These are phyloP conservation scores for Suhomyces maxii DNA, from an alignment of 1,139 yeast genomes.

Conservation along the genomic window DNA sequence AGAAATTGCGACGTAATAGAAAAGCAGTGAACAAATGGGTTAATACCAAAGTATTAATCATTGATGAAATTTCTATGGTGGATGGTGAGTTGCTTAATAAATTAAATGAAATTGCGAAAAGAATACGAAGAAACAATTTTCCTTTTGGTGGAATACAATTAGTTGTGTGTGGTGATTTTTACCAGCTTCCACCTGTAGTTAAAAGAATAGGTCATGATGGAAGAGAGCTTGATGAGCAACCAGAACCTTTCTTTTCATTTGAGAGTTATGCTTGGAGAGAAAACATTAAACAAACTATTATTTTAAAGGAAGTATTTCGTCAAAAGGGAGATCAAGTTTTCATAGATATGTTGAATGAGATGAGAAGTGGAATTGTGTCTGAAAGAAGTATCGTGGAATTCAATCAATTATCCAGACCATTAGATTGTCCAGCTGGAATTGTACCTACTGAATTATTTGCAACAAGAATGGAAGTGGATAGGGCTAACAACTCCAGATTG, in stretches of 20 bases:
- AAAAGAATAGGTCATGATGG: slow-evolving; percentile 28
- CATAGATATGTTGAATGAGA: slow-evolving; percentile 82
- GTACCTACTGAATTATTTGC: slow-evolving; percentile 87
- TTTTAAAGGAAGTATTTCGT: slow-evolving; percentile 80
- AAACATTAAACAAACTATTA: slow-evolving; percentile 64
- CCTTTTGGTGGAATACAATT: slow-evolving; percentile 93
- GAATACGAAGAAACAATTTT: slow-evolving; percentile 42
- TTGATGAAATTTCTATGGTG: slow-evolving; percentile 90
- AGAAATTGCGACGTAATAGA: slow-evolving; percentile 56
- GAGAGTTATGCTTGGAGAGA: slow-evolving; percentile 74
- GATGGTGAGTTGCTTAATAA: slow-evolving; percentile 75
- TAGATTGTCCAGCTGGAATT: slow-evolving; percentile 64
- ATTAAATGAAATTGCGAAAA: slow-evolving; percentile 63
- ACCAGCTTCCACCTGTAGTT: slow-evolving; percentile 83
- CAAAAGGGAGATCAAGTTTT: slow-evolving; percentile 81
- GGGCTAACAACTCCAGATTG: slow-evolving; percentile 65
- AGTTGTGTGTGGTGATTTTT: slow-evolving; percentile 85
- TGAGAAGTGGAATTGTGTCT: slow-evolving; percentile 72
- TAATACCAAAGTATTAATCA: slow-evolving; percentile 60
- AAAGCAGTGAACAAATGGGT: slow-evolving; percentile 64
- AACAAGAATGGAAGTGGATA: slow-evolving; percentile 80
- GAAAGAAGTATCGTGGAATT: slow-evolving; percentile 57
- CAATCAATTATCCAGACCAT: slow-evolving; percentile 52
- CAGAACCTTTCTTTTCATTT: slow-evolving; percentile 60
- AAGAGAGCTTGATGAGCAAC: slow-evolving; percentile 17